Evolutionary conservation across 768 basidiomycete species (phyloP), one percentile per base, ranked within the genome.

Genomic region (Kwoniella dendrophila): DNA sequence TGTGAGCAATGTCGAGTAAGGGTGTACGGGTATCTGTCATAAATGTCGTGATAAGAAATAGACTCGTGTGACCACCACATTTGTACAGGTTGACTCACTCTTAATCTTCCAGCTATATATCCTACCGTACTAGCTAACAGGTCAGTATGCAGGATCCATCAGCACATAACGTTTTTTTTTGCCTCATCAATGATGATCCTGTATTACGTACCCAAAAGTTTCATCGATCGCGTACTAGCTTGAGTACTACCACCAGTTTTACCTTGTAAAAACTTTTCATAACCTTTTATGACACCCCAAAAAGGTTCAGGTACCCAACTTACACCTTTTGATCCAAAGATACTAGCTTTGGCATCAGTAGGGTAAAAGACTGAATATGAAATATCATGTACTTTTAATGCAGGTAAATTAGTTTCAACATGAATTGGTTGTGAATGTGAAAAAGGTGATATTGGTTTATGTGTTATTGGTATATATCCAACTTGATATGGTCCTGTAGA

Each of bases 351-450:
- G 22, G 26, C 34, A 14, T 34, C 20, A 26, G 47, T 49, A 29
- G 72, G 72, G 41, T 73, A 73, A 40, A 64, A 73, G 3, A 73
- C 59, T 2, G 64, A 59, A 62, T 73, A 73, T 3, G 58, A 59
- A 24, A 73, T 55, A 33, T 65, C 51, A 27, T 62, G 36, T 1
- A 69, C 33, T 20, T 66, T 44, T 14, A 70, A 40, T 12, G 59
- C 64, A 26, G 69, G 63, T 22, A 26, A 7, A 1, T 47, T 52
- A 11, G 60, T 66, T 2, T 26, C 41, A 1, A 12, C 33, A 58
- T 54, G 56, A 0, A 27, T 64, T 14, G 72, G 69, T 1, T 61
- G 55, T 8, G 63, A 59, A 27, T 52, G 45, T 0, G 62, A 43
- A 49, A 59, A 63, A 18, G 67, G 62, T 8, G 40, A n/a, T 1